These are phyloP conservation scores for Passalora sequoiae DNA, from an alignment of 2,329 filamentous ascomycete genomes.

Conservation along the genomic window DNA sequence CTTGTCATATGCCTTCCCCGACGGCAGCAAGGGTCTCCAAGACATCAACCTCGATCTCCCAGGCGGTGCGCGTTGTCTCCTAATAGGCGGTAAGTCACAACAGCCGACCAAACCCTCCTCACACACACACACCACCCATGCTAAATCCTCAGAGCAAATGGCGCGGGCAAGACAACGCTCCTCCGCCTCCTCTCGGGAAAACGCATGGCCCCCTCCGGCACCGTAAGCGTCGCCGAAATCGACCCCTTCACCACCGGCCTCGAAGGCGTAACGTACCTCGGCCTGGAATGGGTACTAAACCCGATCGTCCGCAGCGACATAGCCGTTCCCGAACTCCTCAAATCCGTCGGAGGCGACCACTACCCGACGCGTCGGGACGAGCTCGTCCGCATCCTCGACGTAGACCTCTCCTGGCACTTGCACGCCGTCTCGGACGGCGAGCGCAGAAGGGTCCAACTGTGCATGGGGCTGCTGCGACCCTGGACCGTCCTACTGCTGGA, in stretches of 20 bases:
- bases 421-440: constrained; percentile 93
- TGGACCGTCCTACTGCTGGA: constrained; percentile 90
- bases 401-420: constrained; percentile 90
- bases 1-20: constrained; percentile 84
- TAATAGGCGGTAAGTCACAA: constrained; percentile 67
- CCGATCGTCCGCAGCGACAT: constrained; percentile 94
- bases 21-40: constrained; percentile 72
- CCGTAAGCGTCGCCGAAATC: constrained; percentile 71
- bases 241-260: constrained; percentile 89
- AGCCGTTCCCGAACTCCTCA: constrained; percentile 77
- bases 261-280: constrained; percentile 93
- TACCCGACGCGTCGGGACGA: constrained; percentile 81
- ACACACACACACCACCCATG: constrained; percentile 19
- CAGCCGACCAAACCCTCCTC: neutral
- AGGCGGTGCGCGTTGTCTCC: constrained; percentile 74
- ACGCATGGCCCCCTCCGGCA: constrained; percentile 72
- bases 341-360: constrained; percentile 77
- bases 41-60: constrained; percentile 73
- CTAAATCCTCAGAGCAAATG: constrained; percentile 61
- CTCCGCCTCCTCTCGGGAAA: constrained; percentile 92
- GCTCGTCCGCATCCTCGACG: constrained; percentile 80
- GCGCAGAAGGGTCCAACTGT: constrained; percentile 82
- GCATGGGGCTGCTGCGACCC: constrained; percentile 88
- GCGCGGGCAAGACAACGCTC: constrained; percentile 93
- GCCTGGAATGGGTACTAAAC: constrained; percentile 96